A percentile compares a stretch with the other conserved stretches of the same genome.
Evolutionary conservation across 2,329 filamentous ascomycete genomes (phyloP).

Genomic region (Cladobotryum mycophilum): DNA sequence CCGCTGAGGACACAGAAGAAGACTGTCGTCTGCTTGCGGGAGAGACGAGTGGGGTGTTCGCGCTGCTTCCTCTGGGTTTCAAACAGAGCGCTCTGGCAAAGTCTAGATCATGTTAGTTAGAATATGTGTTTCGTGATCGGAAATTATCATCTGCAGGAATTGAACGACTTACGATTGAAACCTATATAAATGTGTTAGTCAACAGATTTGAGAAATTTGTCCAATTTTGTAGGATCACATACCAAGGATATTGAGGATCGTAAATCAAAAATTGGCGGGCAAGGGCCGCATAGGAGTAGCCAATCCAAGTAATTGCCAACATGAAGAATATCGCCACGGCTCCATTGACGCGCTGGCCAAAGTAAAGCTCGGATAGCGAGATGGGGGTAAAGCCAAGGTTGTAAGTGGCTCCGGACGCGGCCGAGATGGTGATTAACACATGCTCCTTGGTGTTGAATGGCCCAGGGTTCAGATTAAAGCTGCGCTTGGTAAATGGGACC

Average conservation of each 20-base stretch:
- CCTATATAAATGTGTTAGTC: constrained; percentile 14
- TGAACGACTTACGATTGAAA: constrained; percentile 33
- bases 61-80: constrained; percentile 50
- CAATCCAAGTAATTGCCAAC: constrained; percentile 49
- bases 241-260: constrained; percentile 39
- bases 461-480: constrained; percentile 49
- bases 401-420: constrained; percentile 46
- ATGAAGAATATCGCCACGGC: constrained; percentile 55
- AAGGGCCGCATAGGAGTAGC: constrained; percentile 53
- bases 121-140: neutral
- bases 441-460: constrained; percentile 54
- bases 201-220: neutral
- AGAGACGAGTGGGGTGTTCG: constrained; percentile 41
- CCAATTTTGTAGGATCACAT: neutral
- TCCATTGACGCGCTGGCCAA: constrained; percentile 44
- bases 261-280: constrained; percentile 52
- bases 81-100: constrained; percentile 52
- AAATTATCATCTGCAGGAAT: too few relatives aligned
- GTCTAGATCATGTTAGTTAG: constrained; percentile 14
- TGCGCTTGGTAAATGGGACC: constrained; percentile 40
- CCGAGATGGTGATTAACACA: constrained; percentile 49
- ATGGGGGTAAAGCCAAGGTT: constrained; percentile 47
- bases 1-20: constrained; percentile 49
- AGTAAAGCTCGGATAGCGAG: constrained; percentile 51
- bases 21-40: constrained; percentile 48